These are phyloP conservation scores for Marasmius fiardii DNA, from an alignment of 1,284 basidiomycete species.

Conservation along the genomic window DNA sequence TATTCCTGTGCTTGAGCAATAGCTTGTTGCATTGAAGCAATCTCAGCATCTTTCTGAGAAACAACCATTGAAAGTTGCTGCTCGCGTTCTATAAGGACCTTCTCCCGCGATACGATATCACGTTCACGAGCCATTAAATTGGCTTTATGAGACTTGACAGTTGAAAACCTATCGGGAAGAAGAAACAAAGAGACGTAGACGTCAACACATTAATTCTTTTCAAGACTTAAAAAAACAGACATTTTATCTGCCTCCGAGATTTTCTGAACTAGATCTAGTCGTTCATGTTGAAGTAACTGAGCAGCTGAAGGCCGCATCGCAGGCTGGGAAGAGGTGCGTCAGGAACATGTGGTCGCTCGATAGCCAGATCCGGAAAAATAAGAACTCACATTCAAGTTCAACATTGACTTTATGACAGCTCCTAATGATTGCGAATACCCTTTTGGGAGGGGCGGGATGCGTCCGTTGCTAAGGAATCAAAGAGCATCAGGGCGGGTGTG, in stretches of 20 bases:
- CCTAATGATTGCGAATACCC: constrained; percentile 74
- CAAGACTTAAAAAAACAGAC: constrained; percentile 37
- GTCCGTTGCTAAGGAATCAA: constrained; percentile 57
- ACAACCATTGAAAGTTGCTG: constrained; percentile 42
- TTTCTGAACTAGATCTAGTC: constrained; percentile 69
- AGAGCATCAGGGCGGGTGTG: constrained; percentile 7
- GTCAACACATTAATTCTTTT: not conserved
- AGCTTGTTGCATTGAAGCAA: constrained; percentile 44
- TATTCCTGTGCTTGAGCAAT: constrained; percentile 36
- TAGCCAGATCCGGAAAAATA: too few relatives aligned
- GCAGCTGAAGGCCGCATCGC: constrained; percentile 80
- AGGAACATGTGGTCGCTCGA: too few relatives aligned
- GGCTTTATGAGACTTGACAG: constrained; percentile 60
- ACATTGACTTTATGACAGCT: constrained; percentile 81
- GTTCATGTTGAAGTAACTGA: constrained; percentile 76
- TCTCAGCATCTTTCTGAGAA: constrained; percentile 57
- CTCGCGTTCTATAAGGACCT: constrained; percentile 52
- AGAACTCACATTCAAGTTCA: constrained; percentile 77
- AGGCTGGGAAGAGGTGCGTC: constrained; percentile 50
- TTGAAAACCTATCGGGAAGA: constrained; percentile 42
- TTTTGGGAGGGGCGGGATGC: constrained; percentile 82
- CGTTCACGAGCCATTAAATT: constrained; percentile 57
- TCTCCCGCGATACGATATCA: constrained; percentile 62
- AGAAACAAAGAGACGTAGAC: constrained; percentile 5
- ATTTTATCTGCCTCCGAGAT: constrained; percentile 77